phyloP scores from a whole-genome alignment of 2,329 filamentous ascomycete species.

The Ophiostoma piceae region DNA sequence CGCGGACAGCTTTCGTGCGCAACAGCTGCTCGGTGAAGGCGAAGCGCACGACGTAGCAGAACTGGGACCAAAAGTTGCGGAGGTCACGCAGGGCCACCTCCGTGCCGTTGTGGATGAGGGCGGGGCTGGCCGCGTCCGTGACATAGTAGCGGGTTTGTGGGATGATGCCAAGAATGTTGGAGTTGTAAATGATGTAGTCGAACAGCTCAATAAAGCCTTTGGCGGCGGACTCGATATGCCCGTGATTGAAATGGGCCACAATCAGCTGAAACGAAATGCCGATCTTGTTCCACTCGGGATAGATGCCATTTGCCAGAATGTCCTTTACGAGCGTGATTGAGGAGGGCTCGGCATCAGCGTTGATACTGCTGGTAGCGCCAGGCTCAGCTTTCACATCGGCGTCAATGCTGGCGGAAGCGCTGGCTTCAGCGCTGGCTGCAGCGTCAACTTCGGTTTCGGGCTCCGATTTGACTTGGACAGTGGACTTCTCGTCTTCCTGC shows the following conservation, averaged over 20 bases:
- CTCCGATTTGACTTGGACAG: not conserved
- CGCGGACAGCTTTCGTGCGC: not conserved
- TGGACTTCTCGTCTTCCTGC: not conserved
- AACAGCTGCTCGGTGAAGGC: not conserved
- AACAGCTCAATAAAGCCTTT: not conserved
- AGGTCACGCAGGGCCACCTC: not conserved
- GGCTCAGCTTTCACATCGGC: not conserved
- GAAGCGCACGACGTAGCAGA: slow-evolving; percentile 2
- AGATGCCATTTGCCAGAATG: not conserved
- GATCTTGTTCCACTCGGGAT: not conserved
- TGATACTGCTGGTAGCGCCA: too few species aligned
- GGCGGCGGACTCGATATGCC: not conserved
- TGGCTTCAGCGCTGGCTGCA: not conserved
- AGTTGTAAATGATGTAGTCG: slow-evolving; percentile 2
- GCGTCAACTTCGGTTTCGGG: not conserved
- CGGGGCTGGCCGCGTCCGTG: not conserved
- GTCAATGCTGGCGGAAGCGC: not conserved
- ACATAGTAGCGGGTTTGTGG: not conserved
- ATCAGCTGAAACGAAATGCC: not conserved
- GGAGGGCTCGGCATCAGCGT: not conserved
- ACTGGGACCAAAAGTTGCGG: slow-evolving; percentile 8
- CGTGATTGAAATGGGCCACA: not conserved
- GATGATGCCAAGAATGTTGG: not conserved
- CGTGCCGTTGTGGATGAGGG: not conserved
- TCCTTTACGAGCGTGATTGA: not conserved